Evolutionary conservation across 1,284 basidiomycete species (phyloP).

Genomic region (Tylopilus sp.): DNA sequence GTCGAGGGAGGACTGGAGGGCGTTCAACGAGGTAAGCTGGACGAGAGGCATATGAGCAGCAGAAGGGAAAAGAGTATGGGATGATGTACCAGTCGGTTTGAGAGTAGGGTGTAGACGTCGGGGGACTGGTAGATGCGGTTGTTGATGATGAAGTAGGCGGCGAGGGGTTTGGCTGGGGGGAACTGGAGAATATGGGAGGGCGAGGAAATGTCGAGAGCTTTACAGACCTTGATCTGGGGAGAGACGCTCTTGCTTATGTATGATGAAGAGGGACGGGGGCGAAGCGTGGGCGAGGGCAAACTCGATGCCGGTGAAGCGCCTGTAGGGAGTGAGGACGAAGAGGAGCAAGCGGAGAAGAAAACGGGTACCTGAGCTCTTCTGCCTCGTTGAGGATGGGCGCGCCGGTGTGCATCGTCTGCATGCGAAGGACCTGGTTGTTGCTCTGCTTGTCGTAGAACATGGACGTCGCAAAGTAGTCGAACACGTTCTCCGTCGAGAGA

Average conservation of each 20-base stretch:
- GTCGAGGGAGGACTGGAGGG: constrained; percentile 69
- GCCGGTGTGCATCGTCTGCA: constrained; percentile 82
- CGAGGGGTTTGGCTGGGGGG: constrained; percentile 59
- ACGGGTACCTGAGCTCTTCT: constrained; percentile 65
- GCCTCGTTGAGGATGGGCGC: constrained; percentile 66
- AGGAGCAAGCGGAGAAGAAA: constrained; percentile 16
- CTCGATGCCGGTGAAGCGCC: constrained; percentile 78
- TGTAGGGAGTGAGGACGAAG: constrained; percentile 29
- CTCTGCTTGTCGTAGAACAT: constrained; percentile 90
- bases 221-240: constrained; percentile 72
- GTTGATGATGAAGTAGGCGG: constrained; percentile 80
- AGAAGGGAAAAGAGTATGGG: neutral
- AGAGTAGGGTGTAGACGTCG: constrained; percentile 74
- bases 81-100: constrained; percentile 63
- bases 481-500: constrained; percentile 67
- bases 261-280: constrained; percentile 75
- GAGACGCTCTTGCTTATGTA: constrained; percentile 77
- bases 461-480: constrained; percentile 80
- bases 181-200: neutral
- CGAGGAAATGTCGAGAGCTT: neutral
- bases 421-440: constrained; percentile 81
- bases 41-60: constrained; percentile 8
- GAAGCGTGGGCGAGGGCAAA: constrained; percentile 75
- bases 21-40: constrained; percentile 66
- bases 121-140: constrained; percentile 83